Base-by-base conservation (phyloP, 371 early-diverging fungal genomes). In the Globomyces sp. region DNA sequence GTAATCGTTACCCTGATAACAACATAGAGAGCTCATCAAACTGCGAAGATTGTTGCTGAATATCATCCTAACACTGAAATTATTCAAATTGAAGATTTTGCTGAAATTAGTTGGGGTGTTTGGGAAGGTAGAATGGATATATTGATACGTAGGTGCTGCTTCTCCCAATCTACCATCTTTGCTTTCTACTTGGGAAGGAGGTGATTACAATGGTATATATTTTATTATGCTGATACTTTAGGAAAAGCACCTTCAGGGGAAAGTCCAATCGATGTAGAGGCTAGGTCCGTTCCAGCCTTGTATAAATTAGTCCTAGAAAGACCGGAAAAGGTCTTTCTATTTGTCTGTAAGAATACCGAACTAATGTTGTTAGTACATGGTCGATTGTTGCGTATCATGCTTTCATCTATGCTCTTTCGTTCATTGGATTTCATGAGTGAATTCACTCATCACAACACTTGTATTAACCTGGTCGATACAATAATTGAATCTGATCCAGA, bases 51-150 rank as follows among this genome's bases (percentile, higher is more conserved):
- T 8, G 71, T 74, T 11, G 49, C 58, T 34, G 39, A 72, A 57
- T 43, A 49, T 37, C 74, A 78, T 58, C 63, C 65, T 1, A 44
- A 59, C 5, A 61, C 64, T 34, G 66, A 62, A 36, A 60, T 74
- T 46, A 37, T 74, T 40, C 64, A 71, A 63, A 47, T 74, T 13
- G 47, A 13, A 24, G 72, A 72, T 4, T 65, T 81, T 47, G 71
- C 68, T 11, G 81, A 81, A 63, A 79, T 81, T 24, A 64, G 64
- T 2, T 81, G 81, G 81, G 81, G 81, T 8, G 72, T 61, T 10
- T 75, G 71, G 66, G 81, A 81, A 50, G 81, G 79, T 9, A 45
- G 40, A 3, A 24, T 24, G 24, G 24, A 24, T 24, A 24, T 24
- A 24, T 24, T 24, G 24, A 24, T 24, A 24, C 24, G 24, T 24